Evolutionary conservation across 345 rosid genomes (phyloP).

Genomic region (Eutrema heterophyllum): DNA sequence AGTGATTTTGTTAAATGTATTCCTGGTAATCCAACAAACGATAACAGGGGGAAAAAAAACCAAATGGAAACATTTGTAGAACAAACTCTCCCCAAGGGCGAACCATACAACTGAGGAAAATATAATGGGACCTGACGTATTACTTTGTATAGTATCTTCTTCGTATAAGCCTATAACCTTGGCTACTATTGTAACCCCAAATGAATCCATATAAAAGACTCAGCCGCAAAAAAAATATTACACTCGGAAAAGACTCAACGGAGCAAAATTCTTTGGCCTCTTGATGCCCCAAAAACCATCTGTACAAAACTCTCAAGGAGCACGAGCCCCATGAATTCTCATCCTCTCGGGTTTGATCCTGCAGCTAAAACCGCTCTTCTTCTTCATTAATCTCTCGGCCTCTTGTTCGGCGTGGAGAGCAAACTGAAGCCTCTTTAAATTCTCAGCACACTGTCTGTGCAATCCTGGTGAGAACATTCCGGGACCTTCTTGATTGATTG

Average conservation of each 20-base stretch:
- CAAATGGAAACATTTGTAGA: background rate
- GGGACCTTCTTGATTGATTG: conserved; percentile 31
- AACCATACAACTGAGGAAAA: background rate
- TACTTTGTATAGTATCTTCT: conserved; percentile 1
- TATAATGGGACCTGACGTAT: background rate
- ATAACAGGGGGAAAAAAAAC: background rate
- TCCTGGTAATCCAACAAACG: background rate
- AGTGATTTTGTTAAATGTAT: background rate
- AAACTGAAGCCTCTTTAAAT: conserved; percentile 63
- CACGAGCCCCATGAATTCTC: conserved; percentile 7
- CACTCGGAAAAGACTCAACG: conserved; percentile 13
- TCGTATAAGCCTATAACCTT: conserved; percentile 15
- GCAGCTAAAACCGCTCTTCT: conserved; percentile 30
- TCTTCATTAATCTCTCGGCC: conserved; percentile 45
- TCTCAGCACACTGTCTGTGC: conserved; percentile 61
- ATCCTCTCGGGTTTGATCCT: conserved; percentile 51
- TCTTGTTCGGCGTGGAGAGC: conserved; percentile 55
- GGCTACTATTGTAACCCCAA: conserved; percentile 1
- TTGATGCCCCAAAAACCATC: conserved; percentile 5
- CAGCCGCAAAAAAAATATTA: conserved; percentile 24
- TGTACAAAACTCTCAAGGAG: conserved; percentile 24
- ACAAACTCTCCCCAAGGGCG: background rate
- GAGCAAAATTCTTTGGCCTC: conserved; percentile 31
- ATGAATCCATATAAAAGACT: background rate
- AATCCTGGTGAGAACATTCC: conserved; percentile 15